A percentile compares a stretch with the other conserved stretches of the same genome.
These are phyloP conservation scores for Coemansia sp. DNA, from an alignment of 192 early-diverging fungal genomes.

Conservation along the genomic window DNA sequence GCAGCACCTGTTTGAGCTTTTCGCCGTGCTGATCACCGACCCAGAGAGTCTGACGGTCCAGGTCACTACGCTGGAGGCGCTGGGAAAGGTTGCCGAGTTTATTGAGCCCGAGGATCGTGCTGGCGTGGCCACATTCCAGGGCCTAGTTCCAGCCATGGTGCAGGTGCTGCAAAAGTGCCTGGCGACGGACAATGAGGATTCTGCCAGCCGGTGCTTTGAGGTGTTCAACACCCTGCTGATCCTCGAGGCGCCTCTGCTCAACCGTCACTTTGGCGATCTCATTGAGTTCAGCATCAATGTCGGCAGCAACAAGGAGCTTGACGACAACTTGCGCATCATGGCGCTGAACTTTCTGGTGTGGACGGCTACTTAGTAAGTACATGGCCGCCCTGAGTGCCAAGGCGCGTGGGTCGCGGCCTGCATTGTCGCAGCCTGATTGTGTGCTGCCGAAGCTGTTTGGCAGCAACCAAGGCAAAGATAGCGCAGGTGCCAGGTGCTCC, in stretches of 20 bases:
- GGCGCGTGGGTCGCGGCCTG: not conserved
- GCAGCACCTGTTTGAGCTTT: conserved; percentile 70
- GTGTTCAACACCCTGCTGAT: conserved; percentile 81
- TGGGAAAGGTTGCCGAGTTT: conserved; percentile 80
- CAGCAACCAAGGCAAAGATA: not conserved
- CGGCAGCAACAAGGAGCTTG: conserved; percentile 66
- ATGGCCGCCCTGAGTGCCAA: not conserved
- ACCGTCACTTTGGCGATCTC: conserved; percentile 74
- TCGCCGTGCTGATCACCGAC: conserved; percentile 71
- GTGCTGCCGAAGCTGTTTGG: not conserved
- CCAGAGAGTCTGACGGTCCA: conserved; percentile 79
- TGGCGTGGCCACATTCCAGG: conserved; percentile 69
- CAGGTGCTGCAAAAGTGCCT: conserved; percentile 79
- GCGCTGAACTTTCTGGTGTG: conserved; percentile 71
- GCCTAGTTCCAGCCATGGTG: conserved; percentile 81
- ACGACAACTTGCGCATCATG: conserved; percentile 70
- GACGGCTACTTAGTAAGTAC: conserved; percentile 67
- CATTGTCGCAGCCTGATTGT: conserved; percentile 1
- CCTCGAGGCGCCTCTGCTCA: conserved; percentile 77
- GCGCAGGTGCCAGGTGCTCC: not conserved
- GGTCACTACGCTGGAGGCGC: conserved; percentile 74
- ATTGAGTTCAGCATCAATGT: conserved; percentile 78
- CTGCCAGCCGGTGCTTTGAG: conserved; percentile 76
- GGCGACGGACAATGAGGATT: conserved; percentile 70
- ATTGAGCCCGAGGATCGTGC: conserved; percentile 69